These are phyloP conservation scores for Lichtheimia ornata DNA, from an alignment of 371 early-diverging fungal genomes.

Conservation along the genomic window DNA sequence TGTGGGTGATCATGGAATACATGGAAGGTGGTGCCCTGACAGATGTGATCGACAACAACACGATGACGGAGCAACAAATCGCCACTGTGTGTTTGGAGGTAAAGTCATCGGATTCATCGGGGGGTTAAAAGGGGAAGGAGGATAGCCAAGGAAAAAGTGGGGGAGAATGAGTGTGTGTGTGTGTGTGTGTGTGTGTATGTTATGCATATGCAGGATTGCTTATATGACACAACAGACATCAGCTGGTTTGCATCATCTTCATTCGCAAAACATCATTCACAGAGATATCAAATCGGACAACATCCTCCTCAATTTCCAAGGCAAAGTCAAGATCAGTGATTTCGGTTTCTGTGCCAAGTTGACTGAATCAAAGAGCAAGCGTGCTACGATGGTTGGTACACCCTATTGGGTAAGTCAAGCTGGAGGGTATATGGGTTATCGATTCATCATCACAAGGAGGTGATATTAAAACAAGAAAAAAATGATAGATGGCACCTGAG, in stretches of 20 bases:
- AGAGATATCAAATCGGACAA: constrained; percentile 98
- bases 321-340: constrained; percentile 92
- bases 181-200: neutral
- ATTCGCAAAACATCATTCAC: constrained; percentile 90
- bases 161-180: neutral
- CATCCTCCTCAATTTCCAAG: constrained; percentile 81
- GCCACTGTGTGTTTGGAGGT: constrained; percentile 89
- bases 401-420: constrained; percentile 74
- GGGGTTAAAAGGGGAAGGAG: too few relatives aligned
- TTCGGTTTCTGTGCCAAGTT: constrained; percentile 94
- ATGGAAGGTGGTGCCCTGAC: constrained; percentile 98
- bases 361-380: constrained; percentile 77
- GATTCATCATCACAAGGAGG: neutral
- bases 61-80: constrained; percentile 90
- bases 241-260: constrained; percentile 90
- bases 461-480: neutral
- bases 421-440: neutral
- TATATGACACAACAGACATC: constrained; percentile 54
- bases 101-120: constrained; percentile 7
- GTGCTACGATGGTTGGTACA: constrained; percentile 95
- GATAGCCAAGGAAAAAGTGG: too few relatives aligned
- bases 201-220: neutral
- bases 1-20: constrained; percentile 99
- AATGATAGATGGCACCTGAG: constrained; percentile 80
- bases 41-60: constrained; percentile 94